Evolutionary conservation across 768 basidiomycete species (phyloP).

Genomic region (Pisolithus orientalis): DNA sequence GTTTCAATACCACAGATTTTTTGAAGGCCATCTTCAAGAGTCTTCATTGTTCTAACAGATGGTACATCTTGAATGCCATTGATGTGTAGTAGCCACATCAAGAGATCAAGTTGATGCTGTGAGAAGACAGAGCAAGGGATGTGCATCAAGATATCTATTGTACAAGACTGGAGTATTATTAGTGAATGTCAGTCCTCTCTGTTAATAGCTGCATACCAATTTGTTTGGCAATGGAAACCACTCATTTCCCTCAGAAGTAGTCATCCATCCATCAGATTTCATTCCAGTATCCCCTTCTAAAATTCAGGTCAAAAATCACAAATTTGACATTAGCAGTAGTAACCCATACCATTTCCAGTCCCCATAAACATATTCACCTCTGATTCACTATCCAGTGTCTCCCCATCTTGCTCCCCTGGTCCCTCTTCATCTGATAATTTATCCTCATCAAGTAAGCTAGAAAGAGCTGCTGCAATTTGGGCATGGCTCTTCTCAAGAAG

Average conservation of each 20-base stretch:
- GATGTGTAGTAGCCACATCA: slow-evolving; percentile 21
- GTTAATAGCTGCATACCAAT: not conserved
- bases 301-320: not conserved
- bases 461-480: not conserved
- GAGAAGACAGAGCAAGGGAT: slow-evolving; percentile 29
- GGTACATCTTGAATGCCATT: slow-evolving; percentile 19
- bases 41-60: slow-evolving; percentile 4
- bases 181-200: not conserved
- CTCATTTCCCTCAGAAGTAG: not conserved
- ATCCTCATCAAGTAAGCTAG: not conserved
- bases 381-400: not conserved
- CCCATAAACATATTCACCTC: not conserved
- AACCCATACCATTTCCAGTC: not conserved
- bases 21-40: not conserved
- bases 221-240: slow-evolving; percentile 2
- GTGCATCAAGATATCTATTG: slow-evolving; percentile 27
- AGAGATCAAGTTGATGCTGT: slow-evolving; percentile 22
- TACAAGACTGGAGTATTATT: slow-evolving; percentile 17
- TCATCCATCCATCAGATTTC: not conserved
- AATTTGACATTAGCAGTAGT: not conserved
- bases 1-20: not conserved
- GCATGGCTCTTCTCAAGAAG: not conserved
- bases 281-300: not conserved
- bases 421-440: slow-evolving; percentile 1
- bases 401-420: not conserved